Base-by-base conservation (phyloP, 1,284 basidiomycete species). In the Hemileccinum hortonii region DNA sequence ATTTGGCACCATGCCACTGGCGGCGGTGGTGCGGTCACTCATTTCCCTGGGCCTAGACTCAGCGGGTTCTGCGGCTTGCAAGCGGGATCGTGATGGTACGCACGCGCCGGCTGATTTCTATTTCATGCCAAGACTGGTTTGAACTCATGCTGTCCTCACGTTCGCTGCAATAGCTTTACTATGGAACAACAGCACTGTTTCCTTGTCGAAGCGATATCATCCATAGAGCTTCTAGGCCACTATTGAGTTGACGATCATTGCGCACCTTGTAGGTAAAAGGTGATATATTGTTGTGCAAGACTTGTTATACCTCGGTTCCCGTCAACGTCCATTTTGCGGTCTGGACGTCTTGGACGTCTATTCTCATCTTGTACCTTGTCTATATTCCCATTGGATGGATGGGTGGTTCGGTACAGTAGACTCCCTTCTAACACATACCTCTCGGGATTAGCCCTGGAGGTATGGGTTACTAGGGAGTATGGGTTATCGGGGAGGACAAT, bases 341-440 rank as follows among this genome's bases (percentile, higher is more conserved):
- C 26, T 65, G 61, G 63, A 14, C n/a, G n/a, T n/a, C n/a, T n/a
- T n/a, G n/a, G n/a, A n/a, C 11, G 1, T 65, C 61, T 14, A 14
- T 65, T 40, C 2, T 63, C 29, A 55, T 63, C 2, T 65, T 63
- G 1, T 62, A 52, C 47, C 49, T 65, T 7, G 61, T 62, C 16
- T 62, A 62, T 26, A 53, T 62, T 6, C 56, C 59, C n/a, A 38
- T 62, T 7, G 61, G 61, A 37, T 65, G 63, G 63, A 35, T 62
- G 50, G 61, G 63, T 4, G 57, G 59, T 14, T 44, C 37, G 3
- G 7, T 26, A 26, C 24, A 26, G 24, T 26, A 26, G 24, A 26
- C 24, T 26, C 24, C 24, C 24, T 26, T 9, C 24, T 26, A 26
- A 26, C 24, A 26, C 24, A 26, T 26, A 26, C 24, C 24, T 26